phyloP scores from a whole-genome alignment of 768 basidiomycete species.

The Lactifluus subvellereus region DNA sequence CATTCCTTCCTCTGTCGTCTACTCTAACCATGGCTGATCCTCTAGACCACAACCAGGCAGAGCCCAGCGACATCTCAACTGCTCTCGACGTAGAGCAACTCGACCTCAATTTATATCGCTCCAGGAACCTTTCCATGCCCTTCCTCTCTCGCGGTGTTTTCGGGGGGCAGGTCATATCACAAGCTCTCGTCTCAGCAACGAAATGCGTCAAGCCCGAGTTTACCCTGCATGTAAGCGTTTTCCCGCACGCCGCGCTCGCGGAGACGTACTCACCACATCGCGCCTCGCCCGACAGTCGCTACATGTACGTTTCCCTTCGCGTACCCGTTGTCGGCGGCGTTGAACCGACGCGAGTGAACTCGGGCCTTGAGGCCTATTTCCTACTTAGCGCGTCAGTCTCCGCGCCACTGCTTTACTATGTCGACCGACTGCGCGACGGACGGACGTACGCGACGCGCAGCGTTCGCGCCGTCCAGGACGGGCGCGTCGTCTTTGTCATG shows the following conservation, averaged over 20 bases:
- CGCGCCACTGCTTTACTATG: slow-evolving; percentile 70
- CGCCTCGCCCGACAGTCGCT: slow-evolving; percentile 42
- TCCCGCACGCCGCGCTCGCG: background rate
- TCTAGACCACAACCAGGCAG: slow-evolving; percentile 13
- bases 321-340: background rate
- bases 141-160: slow-evolving; percentile 64
- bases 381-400: slow-evolving; percentile 67
- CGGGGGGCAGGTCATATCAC: slow-evolving; percentile 86
- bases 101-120: slow-evolving; percentile 72
- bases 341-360: background rate
- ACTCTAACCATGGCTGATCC: slow-evolving; percentile 12
- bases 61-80: slow-evolving; percentile 49
- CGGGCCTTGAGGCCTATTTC: slow-evolving; percentile 67
- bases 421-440: slow-evolving; percentile 71
- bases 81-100: slow-evolving; percentile 74
- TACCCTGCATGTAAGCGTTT: slow-evolving; percentile 61
- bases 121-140: slow-evolving; percentile 66
- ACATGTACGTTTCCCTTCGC: slow-evolving; percentile 46
- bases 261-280: background rate
- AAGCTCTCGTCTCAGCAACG: slow-evolving; percentile 77
- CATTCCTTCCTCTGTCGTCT: background rate
- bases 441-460: slow-evolving; percentile 62
- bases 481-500: slow-evolving; percentile 54
- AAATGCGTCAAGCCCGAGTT: slow-evolving; percentile 61
- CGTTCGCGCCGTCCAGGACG: slow-evolving; percentile 42